Evolutionary conservation across 129 eudicot genomes (phyloP).

Genomic region (Deinandra increscens): DNA sequence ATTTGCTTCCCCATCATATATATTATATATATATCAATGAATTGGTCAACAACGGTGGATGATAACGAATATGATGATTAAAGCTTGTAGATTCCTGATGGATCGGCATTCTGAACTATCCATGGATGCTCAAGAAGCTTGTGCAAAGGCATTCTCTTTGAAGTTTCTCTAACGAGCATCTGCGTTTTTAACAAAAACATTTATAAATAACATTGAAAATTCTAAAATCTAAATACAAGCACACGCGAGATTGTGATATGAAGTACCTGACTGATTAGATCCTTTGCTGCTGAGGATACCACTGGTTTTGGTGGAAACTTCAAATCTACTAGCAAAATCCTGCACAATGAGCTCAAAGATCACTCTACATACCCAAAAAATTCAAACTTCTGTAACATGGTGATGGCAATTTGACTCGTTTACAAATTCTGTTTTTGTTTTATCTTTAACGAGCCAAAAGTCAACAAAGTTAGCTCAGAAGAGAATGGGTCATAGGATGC

Average conservation of each 20-base stretch:
- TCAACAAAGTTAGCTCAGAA: not conserved
- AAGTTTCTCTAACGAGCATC: constrained; percentile 82
- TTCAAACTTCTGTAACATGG: not conserved
- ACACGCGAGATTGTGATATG: not conserved
- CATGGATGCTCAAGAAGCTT: constrained; percentile 82
- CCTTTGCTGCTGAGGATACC: constrained; percentile 75
- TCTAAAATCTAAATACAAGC: not conserved
- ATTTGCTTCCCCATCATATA: constrained; percentile 17
- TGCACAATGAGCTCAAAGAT: constrained; percentile 18
- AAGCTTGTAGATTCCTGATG: constrained; percentile 65
- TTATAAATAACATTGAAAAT: not conserved
- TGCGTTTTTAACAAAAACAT: constrained; percentile 10
- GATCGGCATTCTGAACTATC: constrained; percentile 82
- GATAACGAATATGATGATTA: constrained; percentile 23
- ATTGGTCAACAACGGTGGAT: not conserved
- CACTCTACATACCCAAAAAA: not conserved
- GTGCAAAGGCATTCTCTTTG: constrained; percentile 61
- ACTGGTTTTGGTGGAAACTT: constrained; percentile 77
- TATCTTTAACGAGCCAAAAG: not conserved
- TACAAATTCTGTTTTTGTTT: not conserved
- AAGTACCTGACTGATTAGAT: constrained; percentile 69
- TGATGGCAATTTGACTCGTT: too few species aligned
- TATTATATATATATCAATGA: too few species aligned
- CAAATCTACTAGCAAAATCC: constrained; percentile 68
- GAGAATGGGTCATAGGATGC: not conserved